Evolutionary conservation across 306 rosid species (phyloP).

Genomic region (Quercus gilva): DNA sequence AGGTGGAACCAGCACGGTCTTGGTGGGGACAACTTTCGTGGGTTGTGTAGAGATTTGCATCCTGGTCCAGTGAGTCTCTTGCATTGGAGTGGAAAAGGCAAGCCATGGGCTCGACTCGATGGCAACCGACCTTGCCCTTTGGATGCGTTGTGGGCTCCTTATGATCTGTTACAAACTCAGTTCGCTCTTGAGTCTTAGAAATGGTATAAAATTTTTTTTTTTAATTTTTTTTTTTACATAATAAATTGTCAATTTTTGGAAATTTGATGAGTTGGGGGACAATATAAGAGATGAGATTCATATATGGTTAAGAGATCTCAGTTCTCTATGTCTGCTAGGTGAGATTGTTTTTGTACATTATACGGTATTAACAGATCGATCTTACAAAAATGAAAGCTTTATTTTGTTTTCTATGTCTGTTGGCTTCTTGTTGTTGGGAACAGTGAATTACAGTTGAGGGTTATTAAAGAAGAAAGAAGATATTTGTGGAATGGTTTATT

Average conservation of each 20-base stretch:
- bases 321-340: not conserved
- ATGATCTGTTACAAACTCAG: conserved; percentile 67
- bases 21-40: conserved; percentile 88
- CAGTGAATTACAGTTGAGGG: not conserved
- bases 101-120: conserved; percentile 93
- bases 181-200: conserved; percentile 58
- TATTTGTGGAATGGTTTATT: not conserved
- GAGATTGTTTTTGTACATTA: conserved; percentile 15
- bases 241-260: not conserved
- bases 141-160: conserved; percentile 93
- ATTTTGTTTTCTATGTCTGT: not conserved
- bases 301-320: not conserved
- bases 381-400: not conserved
- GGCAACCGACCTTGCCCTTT: conserved; percentile 78
- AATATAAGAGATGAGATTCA: not conserved
- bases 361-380: conserved; percentile 5
- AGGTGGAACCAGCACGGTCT: conserved; percentile 98
- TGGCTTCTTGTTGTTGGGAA: not conserved
- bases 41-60: conserved; percentile 78
- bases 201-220: not conserved
- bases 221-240: not conserved
- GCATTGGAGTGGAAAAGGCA: conserved; percentile 99
- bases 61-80: conserved; percentile 87
- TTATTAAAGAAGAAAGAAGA: not conserved
- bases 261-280: not conserved